A percentile compares a stretch with the other conserved stretches of the same genome.
Conservation (phyloP, 1,284 basidiomycete species). For the Mycocalia duriaeana region DNA sequence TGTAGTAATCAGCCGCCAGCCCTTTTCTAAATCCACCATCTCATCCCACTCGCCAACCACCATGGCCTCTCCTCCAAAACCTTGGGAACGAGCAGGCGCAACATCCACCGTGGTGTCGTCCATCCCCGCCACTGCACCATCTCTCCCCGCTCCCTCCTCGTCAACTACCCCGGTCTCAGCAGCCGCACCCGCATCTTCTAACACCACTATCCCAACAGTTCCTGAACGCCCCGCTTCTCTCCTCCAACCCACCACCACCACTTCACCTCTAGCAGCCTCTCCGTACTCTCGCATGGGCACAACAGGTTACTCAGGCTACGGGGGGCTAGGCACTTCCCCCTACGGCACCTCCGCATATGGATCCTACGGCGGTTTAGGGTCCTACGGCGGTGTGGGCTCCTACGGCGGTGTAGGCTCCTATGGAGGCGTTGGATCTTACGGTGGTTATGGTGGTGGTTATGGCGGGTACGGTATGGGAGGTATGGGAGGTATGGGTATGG, state of each 20-base stretch:
- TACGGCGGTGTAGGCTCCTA: conserved; percentile 31
- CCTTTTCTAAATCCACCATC: not conserved
- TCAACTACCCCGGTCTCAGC: conserved; percentile 2
- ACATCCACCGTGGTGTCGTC: conserved; percentile 19
- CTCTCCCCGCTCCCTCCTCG: no score
- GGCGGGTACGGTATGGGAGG: conserved; percentile 39
- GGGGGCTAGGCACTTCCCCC: conserved; percentile 21
- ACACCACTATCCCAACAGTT: conserved; percentile 31
- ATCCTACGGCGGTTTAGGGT: conserved; percentile 24
- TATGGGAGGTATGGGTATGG: conserved; percentile 35
- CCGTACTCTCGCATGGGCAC: conserved; percentile 36
- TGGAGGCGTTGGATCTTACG: conserved; percentile 27
- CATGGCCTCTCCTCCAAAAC: conserved; percentile 81
- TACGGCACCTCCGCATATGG: conserved; percentile 17
- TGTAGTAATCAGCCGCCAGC: no score
- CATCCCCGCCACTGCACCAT: conserved; percentile 17
- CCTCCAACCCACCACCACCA: conserved; percentile 23
- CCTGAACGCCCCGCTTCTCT: conserved; percentile 45
- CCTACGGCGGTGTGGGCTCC: conserved; percentile 24
- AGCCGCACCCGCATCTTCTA: conserved; percentile 12
- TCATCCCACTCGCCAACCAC: no score
- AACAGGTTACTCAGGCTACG: conserved; percentile 20
- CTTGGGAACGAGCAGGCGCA: conserved; percentile 61
- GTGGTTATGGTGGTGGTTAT: no score
- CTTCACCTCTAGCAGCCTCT: conserved; percentile 24